Evolutionary conservation across 495 filamentous ascomycete genomes (phyloP), one percentile per base, ranked within the genome.

Genomic region (Aspergillus heteromorphus): DNA sequence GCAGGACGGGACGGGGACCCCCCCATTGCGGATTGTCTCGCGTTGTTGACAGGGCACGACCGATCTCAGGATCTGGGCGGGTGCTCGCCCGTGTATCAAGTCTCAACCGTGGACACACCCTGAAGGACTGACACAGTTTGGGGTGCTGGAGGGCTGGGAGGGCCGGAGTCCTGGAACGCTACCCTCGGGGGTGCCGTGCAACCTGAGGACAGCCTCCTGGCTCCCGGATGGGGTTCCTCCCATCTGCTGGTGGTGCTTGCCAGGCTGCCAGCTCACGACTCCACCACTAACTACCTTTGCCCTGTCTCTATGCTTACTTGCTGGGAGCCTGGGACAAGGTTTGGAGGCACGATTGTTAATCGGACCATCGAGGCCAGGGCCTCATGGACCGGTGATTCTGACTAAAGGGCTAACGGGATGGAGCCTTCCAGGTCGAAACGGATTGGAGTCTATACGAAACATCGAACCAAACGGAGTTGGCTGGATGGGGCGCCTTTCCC

Each of bases 11-110:
- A 43, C 13, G 40, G n/a, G 13, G n/a, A 5, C 2, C 11, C n/a
- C n/a, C 2, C 11, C n/a, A 4, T 38, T 13, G 34, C 34, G 8
- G 8, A 45, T 45, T 45, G 21, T 47, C 23, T 27, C 21, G 43
- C 9, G 13, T 25, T 47, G 5, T 47, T 47, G 43, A 47, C 43
- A 47, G 43, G 43, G 43, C 43, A 47, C 43, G 43, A 47, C 43
- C 43, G 43, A 47, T 47, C 43, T 47, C 21, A 27, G 43, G 43
- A 25, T 45, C 23, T 45, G 40, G 19, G 4, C 13, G 36, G 36
- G 13, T 42, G 13, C 7, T 42, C 18, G 21, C 23, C 23, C 23
- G 23, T 27, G 23, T 27, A 27, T 27, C 23, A 27, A 27, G 23
- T 27, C 34, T 14, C n/a, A 38, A 14, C 30, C 27, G 13, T 34